Evolutionary conservation across 441 rosid species (phyloP).

Genomic region (Jatropha podagrica): DNA sequence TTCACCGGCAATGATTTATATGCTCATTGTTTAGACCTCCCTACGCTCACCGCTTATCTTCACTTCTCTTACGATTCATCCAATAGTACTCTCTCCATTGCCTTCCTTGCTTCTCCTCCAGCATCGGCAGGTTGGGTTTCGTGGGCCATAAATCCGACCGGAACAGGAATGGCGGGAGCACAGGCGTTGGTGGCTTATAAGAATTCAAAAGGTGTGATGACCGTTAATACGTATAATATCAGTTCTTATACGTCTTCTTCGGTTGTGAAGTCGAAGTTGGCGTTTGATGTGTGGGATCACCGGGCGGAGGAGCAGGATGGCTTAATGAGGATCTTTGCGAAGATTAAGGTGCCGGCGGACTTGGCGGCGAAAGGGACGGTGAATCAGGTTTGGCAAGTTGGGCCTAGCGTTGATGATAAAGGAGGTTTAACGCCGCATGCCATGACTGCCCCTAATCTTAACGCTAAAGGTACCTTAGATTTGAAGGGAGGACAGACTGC

Average conservation of each 20-base stretch:
- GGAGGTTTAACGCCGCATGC: slow-evolving; percentile 12
- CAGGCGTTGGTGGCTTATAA: slow-evolving; percentile 66
- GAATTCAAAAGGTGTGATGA: slow-evolving; percentile 37
- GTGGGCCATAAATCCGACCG: slow-evolving; percentile 80
- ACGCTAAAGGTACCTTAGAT: slow-evolving; percentile 29
- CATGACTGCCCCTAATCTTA: slow-evolving; percentile 17
- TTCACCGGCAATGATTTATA: slow-evolving; percentile 41
- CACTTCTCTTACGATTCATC: slow-evolving; percentile 56
- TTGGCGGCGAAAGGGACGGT: slow-evolving; percentile 35
- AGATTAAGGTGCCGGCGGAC: slow-evolving; percentile 51
- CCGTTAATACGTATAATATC: slow-evolving; percentile 43
- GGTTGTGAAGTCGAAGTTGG: slow-evolving; percentile 31
- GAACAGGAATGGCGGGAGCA: slow-evolving; percentile 42
- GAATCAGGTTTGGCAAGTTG: slow-evolving; percentile 50
- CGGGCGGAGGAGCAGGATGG: slow-evolving; percentile 34
- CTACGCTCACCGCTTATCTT: slow-evolving; percentile 54
- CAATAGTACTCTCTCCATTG: slow-evolving; percentile 46
- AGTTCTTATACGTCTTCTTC: background rate
- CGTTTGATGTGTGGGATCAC: slow-evolving; percentile 45
- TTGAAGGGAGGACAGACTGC: slow-evolving; percentile 27
- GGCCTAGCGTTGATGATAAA: slow-evolving; percentile 25
- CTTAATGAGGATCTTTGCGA: slow-evolving; percentile 63
- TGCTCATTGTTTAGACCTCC: slow-evolving; percentile 45
- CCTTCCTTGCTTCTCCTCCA: slow-evolving; percentile 48
- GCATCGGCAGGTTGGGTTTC: slow-evolving; percentile 61